Percentiles rank a stretch among this genome's conserved stretches.
Evolutionary conservation across 106 monocot species (phyloP).

Genomic region (Phalaenopsis aphrodite): DNA sequence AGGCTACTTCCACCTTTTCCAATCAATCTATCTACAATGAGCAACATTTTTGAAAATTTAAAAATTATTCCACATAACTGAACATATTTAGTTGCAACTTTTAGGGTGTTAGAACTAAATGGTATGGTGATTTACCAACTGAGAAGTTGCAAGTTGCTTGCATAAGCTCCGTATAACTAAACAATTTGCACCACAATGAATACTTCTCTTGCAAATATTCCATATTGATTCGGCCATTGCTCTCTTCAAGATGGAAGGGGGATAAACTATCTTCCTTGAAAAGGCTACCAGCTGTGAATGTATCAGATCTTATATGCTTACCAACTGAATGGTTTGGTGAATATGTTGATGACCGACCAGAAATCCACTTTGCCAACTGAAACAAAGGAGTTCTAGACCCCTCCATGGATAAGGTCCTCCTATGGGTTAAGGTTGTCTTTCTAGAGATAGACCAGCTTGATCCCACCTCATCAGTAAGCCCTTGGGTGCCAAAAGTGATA

Average conservation of each 20-base stretch:
- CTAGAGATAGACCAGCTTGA: conserved; percentile 32
- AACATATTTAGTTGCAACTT: too few species aligned
- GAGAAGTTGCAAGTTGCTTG: conserved; percentile 74
- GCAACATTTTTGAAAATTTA: background rate
- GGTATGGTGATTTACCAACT: conserved; percentile 30
- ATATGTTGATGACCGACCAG: conserved; percentile 24
- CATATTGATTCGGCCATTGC: conserved; percentile 34
- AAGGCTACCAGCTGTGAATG: conserved; percentile 5
- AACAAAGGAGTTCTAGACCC: conserved; percentile 30
- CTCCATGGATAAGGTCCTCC: conserved; percentile 21
- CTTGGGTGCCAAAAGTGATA: background rate
- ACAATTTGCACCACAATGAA: conserved; percentile 47
- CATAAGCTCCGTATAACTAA: conserved; percentile 54
- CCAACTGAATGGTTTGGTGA: conserved; percentile 25
- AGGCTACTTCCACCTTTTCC: conserved; percentile 81
- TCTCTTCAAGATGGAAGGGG: conserved; percentile 6
- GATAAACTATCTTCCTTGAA: conserved; percentile 12
- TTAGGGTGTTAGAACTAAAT: background rate
- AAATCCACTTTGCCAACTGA: conserved; percentile 54
- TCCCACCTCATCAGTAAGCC: conserved; percentile 2
- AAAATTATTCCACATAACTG: background rate
- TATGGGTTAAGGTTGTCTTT: conserved; percentile 21
- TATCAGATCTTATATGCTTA: conserved; percentile 19
- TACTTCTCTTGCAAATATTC: conserved; percentile 52
- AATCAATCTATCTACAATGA: conserved; percentile 32